Evolutionary conservation across 805 yeast species (phyloP).

Genomic region (Metschnikowia lochheadii): DNA sequence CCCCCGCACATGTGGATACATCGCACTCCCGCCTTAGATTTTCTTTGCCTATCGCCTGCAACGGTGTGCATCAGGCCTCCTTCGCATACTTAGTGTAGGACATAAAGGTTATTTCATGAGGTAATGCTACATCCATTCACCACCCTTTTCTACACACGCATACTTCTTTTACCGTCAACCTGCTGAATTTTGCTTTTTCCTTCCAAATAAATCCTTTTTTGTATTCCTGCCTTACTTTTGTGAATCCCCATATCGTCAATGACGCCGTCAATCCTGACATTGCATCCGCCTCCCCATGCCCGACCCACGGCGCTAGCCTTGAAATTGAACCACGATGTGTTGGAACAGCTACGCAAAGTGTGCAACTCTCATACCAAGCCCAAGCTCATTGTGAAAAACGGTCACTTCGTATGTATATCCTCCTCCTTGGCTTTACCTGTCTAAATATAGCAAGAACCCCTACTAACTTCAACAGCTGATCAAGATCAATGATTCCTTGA

Average conservation of each 20-base stretch:
- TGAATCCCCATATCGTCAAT: slow-evolving; percentile 1
- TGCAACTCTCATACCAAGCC: slow-evolving; percentile 17
- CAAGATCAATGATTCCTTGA: slow-evolving; percentile 23
- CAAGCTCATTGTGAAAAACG: slow-evolving; percentile 36
- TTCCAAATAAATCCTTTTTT: background rate
- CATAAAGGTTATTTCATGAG: slow-evolving; percentile 1
- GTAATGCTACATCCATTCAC: background rate
- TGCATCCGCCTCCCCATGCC: slow-evolving; percentile 14
- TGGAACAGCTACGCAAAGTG: slow-evolving; percentile 23
- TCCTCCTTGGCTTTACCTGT: background rate
- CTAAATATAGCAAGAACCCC: background rate
- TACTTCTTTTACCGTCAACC: background rate
- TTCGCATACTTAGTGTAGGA: slow-evolving; percentile 7
- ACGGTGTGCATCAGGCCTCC: slow-evolving; percentile 9
- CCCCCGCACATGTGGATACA: slow-evolving; percentile 4
- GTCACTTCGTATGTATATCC: slow-evolving; percentile 27
- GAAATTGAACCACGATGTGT: slow-evolving; percentile 26
- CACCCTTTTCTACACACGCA: slow-evolving; percentile 2
- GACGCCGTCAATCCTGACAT: slow-evolving; percentile 13
- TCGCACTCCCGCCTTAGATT: slow-evolving; percentile 1
- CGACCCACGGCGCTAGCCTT: slow-evolving; percentile 26
- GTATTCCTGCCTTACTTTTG: background rate
- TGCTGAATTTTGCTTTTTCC: background rate
- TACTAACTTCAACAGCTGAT: slow-evolving; percentile 28
- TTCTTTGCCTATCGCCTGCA: slow-evolving; percentile 6